Conservation (phyloP, 2,329 filamentous ascomycete species). For the Lasiodiplodia theobromae region DNA sequence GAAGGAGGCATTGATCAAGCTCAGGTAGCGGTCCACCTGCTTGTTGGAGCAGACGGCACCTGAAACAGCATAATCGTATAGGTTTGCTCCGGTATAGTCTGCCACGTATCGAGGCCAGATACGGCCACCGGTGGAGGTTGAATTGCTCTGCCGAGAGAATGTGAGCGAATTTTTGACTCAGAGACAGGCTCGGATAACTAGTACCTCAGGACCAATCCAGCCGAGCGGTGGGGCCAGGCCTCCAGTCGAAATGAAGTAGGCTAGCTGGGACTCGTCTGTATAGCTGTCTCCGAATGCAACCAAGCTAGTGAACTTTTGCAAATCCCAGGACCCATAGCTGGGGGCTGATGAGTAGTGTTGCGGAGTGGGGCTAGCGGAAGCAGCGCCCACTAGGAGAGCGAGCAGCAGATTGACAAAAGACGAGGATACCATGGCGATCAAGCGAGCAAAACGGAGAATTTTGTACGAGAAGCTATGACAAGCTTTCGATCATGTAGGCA, state of each 20-base stretch:
- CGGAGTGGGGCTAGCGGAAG: slow-evolving; percentile 6
- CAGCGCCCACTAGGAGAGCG: slow-evolving; percentile 7
- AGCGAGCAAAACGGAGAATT: slow-evolving; percentile 22
- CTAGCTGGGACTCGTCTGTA: slow-evolving; percentile 73
- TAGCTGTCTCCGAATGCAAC: slow-evolving; percentile 79
- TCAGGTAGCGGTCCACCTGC: slow-evolving; percentile 64
- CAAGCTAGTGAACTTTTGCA: slow-evolving; percentile 65
- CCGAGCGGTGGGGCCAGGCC: slow-evolving; percentile 70
- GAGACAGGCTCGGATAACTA: not conserved
- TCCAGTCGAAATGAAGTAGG: slow-evolving; percentile 65
- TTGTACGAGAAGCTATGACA: slow-evolving; percentile 13
- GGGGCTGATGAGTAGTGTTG: slow-evolving; percentile 9
- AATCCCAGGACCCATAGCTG: slow-evolving; percentile 41
- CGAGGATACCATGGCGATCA: slow-evolving; percentile 11
- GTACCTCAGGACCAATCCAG: slow-evolving; percentile 57
- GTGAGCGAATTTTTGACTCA: not conserved
- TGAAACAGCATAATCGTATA: slow-evolving; percentile 73
- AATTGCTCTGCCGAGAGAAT: slow-evolving; percentile 47
- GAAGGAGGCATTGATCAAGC: slow-evolving; percentile 61
- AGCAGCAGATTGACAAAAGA: slow-evolving; percentile 2
- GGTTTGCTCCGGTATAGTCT: slow-evolving; percentile 61
- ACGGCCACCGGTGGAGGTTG: slow-evolving; percentile 69
- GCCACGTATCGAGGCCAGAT: slow-evolving; percentile 74
- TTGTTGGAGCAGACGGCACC: slow-evolving; percentile 77
- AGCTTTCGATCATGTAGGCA: slow-evolving; percentile 10